Evolutionary conservation across 2,329 filamentous ascomycete species (phyloP).

Genomic region (Phialocephala subalpina): DNA sequence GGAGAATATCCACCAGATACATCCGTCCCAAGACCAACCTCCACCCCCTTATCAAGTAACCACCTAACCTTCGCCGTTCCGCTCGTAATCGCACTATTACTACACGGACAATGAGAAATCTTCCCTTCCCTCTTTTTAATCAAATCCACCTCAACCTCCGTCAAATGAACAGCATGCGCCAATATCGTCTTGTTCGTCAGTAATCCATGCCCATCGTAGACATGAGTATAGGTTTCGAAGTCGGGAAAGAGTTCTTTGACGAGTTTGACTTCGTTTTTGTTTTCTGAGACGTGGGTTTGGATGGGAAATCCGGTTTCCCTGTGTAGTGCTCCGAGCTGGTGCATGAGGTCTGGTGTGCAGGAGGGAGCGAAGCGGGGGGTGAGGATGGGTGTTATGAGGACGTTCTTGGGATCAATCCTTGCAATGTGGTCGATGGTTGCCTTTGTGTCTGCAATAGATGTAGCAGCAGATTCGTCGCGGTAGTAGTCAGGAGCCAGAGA

Average conservation of each 20-base stretch:
- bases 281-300: constrained; percentile 93
- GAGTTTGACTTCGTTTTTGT: constrained; percentile 74
- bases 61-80: constrained; percentile 80
- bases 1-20: constrained; percentile 87
- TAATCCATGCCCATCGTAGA: constrained; percentile 79
- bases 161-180: constrained; percentile 84
- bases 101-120: constrained; percentile 86
- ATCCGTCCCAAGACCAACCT: constrained; percentile 89
- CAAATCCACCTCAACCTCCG: constrained; percentile 68
- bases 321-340: constrained; percentile 70
- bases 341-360: constrained; percentile 68
- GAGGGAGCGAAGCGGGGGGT: constrained; percentile 75
- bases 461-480: constrained; percentile 71
- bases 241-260: constrained; percentile 76
- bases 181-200: constrained; percentile 79
- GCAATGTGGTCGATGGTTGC: constrained; percentile 71
- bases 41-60: constrained; percentile 77
- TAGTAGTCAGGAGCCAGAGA: constrained; percentile 79
- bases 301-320: constrained; percentile 69
- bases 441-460: constrained; percentile 62
- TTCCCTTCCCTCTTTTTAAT: constrained; percentile 69
- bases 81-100: constrained; percentile 82
- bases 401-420: constrained; percentile 68
- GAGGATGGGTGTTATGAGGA: constrained; percentile 79
- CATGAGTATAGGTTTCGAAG: constrained; percentile 70